Percentiles rank a stretch among this genome's conserved stretches.
These are phyloP conservation scores for Asterochloris erici DNA, from an alignment of 139 green algal species.

Conservation along the genomic window DNA sequence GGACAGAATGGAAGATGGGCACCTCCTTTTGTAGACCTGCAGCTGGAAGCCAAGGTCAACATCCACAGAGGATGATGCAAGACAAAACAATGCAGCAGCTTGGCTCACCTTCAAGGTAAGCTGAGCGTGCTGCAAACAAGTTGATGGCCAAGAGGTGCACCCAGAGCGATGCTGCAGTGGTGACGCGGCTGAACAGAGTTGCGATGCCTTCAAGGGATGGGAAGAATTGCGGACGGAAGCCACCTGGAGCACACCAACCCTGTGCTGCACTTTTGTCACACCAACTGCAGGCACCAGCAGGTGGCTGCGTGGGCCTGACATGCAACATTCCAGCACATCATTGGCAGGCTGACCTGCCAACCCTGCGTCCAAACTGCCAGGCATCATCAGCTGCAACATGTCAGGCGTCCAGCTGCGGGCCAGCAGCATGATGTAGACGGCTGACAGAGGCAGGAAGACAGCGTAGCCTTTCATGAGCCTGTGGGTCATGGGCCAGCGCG, in stretches of 20 bases:
- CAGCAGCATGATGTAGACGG: slow-evolving; percentile 54
- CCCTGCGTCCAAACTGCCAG: slow-evolving; percentile 56
- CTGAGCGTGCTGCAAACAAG: slow-evolving; percentile 48
- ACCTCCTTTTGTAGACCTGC: slow-evolving; percentile 37
- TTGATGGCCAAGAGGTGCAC: slow-evolving; percentile 69
- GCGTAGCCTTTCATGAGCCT: slow-evolving; percentile 1
- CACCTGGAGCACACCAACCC: slow-evolving; percentile 23
- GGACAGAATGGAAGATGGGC: slow-evolving; percentile 37
- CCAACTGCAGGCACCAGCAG: neutral
- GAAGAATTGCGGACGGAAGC: slow-evolving; percentile 74
- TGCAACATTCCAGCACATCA: neutral
- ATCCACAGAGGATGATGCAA: neutral
- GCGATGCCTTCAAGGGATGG: slow-evolving; percentile 56
- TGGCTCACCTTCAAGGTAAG: slow-evolving; percentile 34
- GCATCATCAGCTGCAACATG: slow-evolving; percentile 63
- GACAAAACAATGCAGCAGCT: neutral
- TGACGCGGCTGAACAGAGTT: slow-evolving; percentile 51
- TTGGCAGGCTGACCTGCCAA: slow-evolving; percentile 39
- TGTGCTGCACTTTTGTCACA: neutral
- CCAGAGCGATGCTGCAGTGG: slow-evolving; percentile 57
- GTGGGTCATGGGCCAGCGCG: neutral
- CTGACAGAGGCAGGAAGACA: neutral
- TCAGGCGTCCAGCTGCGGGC: slow-evolving; percentile 59
- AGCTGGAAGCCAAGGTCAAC: neutral
- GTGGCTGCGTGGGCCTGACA: neutral